Evolutionary conservation across 2,329 filamentous ascomycete genomes (phyloP).

Genomic region (Trichophyton benhamiae): DNA sequence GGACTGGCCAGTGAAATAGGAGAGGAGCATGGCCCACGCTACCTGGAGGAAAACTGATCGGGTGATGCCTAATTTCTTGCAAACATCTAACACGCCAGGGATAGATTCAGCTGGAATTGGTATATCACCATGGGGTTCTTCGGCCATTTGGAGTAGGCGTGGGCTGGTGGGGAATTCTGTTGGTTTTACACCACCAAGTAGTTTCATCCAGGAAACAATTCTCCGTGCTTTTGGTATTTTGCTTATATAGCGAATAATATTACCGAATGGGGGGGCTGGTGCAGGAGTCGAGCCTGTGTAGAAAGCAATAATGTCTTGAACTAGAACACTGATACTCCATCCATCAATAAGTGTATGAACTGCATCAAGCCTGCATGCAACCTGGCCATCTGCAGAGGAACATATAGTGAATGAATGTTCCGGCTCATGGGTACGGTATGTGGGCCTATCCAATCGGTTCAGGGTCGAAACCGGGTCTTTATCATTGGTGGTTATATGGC

Average conservation of each 20-base stretch:
- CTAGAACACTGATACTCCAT: constrained; percentile 30
- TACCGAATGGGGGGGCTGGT: constrained; percentile 23
- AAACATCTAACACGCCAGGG: constrained; percentile 6
- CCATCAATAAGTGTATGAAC: constrained; percentile 37
- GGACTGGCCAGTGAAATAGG: constrained; percentile 35
- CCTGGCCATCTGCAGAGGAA: constrained; percentile 19
- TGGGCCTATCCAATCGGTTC: background rate
- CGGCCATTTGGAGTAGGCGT: constrained; percentile 26
- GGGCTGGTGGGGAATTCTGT: constrained; percentile 29
- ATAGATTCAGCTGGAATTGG: constrained; percentile 3
- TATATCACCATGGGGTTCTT: constrained; percentile 4
- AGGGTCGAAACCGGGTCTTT: background rate
- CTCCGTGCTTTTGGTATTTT: constrained; percentile 18
- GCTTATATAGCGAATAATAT: constrained; percentile 26
- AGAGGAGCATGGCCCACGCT: constrained; percentile 41
- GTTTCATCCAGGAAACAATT: constrained; percentile 26
- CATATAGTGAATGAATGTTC: constrained; percentile 26
- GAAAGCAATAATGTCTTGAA: constrained; percentile 27
- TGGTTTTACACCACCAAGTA: constrained; percentile 28
- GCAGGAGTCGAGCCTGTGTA: constrained; percentile 23
- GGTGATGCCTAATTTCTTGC: constrained; percentile 22
- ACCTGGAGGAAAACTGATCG: constrained; percentile 41
- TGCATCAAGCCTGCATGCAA: constrained; percentile 28
- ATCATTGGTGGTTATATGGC: background rate
- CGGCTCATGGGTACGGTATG: background rate